Base-by-base conservation (phyloP, 148 eudicot genomes). In the Spergularia marina region DNA sequence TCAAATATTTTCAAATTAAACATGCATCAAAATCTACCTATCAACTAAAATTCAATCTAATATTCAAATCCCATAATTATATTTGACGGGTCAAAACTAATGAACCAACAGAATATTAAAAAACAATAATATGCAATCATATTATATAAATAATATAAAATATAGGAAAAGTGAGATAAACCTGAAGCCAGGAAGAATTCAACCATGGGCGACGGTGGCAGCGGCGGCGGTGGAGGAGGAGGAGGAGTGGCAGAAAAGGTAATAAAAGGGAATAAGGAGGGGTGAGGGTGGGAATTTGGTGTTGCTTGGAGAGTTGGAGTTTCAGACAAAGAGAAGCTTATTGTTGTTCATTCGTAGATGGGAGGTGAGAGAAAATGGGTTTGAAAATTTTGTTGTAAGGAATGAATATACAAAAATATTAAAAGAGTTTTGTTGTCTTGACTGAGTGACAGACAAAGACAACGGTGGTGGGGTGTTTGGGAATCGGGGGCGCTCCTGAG, bases 181-280 rank as follows among this genome's bases (percentile, higher is more conserved):
- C 79, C 79, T 76, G 79, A 55, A 67, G 71, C 16, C 14, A 10
- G 61, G 68, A 60, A 16, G 74, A 6, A 56, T 21, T 36, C 23
- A 73, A 21, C 2, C 30, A 55, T 55, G 63, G 14, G 10, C 5
- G 62, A 3, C 0, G 9, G 65, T 70, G 36, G 1, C 12, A 34
- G 65, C 23, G 71, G 10, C 30, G 23, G 1, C 34, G 56, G 56
- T 16, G 53, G 25, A 20, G 11, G 3, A 15, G 55, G 44, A 53
- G 36, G 12, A 30, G 52, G 41, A 52, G 57, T 53, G n/a, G 52
- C 10, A 6, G 10, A 44, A 44, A 30, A 30, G 36, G 36, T 30
- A 30, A 30, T n/a, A 6, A 6, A 9, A 59, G 5, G 21, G 64
- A 59, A 59, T 13, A 20, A 9, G 36, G 25, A 59, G 12, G 23